These are phyloP conservation scores for Aureobasidium mangrovei DNA, from an alignment of 2,329 filamentous ascomycete species.

Conservation along the genomic window DNA sequence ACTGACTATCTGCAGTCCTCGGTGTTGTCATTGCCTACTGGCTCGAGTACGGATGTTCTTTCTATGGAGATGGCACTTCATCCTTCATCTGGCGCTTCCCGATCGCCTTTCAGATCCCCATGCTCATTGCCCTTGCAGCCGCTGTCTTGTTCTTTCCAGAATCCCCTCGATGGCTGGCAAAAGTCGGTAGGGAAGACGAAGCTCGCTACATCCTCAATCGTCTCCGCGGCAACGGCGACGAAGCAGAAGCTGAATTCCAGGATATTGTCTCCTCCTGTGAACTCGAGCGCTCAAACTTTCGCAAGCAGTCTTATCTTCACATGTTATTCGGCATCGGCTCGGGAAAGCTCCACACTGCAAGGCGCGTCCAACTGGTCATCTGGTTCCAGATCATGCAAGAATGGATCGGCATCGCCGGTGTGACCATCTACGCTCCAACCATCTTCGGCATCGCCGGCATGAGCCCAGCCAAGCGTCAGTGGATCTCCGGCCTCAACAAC, in stretches of 20 bases:
- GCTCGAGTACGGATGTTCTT: slow-evolving; percentile 5
- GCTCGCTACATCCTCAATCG: slow-evolving; percentile 54
- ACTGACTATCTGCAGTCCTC: slow-evolving; percentile 38
- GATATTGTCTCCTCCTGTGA: slow-evolving; percentile 24
- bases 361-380: slow-evolving; percentile 26
- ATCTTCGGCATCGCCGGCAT: slow-evolving; percentile 39
- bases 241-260: slow-evolving; percentile 22
- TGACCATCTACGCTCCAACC: slow-evolving; percentile 38
- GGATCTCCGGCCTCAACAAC: slow-evolving; percentile 33
- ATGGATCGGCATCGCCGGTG: slow-evolving; percentile 37
- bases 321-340: slow-evolving; percentile 27
- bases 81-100: slow-evolving; percentile 50
- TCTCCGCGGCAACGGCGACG: slow-evolving; percentile 46
- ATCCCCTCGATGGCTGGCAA: slow-evolving; percentile 58
- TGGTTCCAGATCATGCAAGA: slow-evolving; percentile 23
- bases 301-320: slow-evolving; percentile 26
- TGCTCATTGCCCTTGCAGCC: slow-evolving; percentile 49
- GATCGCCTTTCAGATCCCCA: slow-evolving; percentile 60
- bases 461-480: slow-evolving; percentile 12
- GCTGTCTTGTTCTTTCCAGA: slow-evolving; percentile 60
- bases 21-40: background rate
- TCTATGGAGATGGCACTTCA: slow-evolving; percentile 25
- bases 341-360: slow-evolving; percentile 43
- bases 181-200: slow-evolving; percentile 57
- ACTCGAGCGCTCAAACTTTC: slow-evolving; percentile 27